phyloP scores from a whole-genome alignment of 75 land plant species.

The Sequoia sempervirens region DNA sequence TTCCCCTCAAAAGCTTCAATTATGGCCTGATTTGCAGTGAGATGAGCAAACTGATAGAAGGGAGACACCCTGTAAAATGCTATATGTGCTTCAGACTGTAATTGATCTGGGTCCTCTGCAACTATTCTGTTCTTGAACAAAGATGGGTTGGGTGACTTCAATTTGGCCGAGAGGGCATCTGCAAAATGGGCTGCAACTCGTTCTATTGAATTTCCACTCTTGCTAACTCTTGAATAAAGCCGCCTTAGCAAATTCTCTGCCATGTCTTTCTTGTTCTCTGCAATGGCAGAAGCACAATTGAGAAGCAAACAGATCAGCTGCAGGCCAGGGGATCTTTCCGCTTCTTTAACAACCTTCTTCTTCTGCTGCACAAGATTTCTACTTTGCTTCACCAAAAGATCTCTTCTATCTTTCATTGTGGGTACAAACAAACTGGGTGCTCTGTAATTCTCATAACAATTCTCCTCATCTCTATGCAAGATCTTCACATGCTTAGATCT shows the following conservation, averaged over 20 bases:
- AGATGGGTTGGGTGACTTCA: no score
- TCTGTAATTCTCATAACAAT: not conserved
- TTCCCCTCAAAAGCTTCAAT: no score
- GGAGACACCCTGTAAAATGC: no score
- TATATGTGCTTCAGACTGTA: no score
- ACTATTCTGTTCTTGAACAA: no score
- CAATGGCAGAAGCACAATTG: conserved; percentile 37
- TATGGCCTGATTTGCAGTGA: no score
- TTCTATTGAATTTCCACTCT: conserved; percentile 44
- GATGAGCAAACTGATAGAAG: no score
- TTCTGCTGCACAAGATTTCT: not conserved
- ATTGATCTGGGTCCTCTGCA: no score
- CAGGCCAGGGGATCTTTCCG: conserved; percentile 17
- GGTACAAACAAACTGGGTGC: not conserved
- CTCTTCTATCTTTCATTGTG: not conserved
- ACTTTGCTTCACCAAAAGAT: not conserved
- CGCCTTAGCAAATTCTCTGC: conserved; percentile 29
- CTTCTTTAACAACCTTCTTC: not conserved
- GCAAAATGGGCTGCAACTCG: conserved; percentile 56
- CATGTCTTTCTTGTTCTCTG: conserved; percentile 15
- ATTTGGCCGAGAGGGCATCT: conserved; percentile 41
- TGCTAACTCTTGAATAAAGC: conserved; percentile 30
- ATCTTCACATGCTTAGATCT: not conserved
- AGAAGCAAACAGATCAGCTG: conserved; percentile 47
- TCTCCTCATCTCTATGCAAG: not conserved